Conservation (phyloP, 2,329 filamentous ascomycete genomes). For the Aspergillus sp. region DNA sequence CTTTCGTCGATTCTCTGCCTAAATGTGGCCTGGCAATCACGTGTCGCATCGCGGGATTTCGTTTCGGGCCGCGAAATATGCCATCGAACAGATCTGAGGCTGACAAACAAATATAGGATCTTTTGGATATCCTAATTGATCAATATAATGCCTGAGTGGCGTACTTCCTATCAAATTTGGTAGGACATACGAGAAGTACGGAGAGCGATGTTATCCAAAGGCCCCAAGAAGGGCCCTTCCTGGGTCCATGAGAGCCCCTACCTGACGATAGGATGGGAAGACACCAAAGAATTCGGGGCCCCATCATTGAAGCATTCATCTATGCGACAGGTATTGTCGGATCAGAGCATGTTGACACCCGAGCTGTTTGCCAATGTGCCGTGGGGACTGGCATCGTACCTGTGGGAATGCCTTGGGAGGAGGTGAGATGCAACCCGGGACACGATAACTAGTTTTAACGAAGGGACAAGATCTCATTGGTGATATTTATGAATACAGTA, state of each 20-base stretch:
- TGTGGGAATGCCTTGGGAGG: slow-evolving; percentile 32
- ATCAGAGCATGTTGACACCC: slow-evolving; percentile 30
- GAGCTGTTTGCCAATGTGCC: slow-evolving; percentile 31
- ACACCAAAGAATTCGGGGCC: slow-evolving; percentile 18
- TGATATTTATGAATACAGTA: slow-evolving; percentile 12
- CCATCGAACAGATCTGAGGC: not conserved
- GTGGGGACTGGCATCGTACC: slow-evolving; percentile 31
- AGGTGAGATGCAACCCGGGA: slow-evolving; percentile 20
- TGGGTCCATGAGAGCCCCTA: slow-evolving; percentile 36
- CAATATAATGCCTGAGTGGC: too few relatives aligned
- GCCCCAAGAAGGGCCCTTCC: slow-evolving; percentile 15
- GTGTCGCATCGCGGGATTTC: not conserved
- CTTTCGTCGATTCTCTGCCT: too few relatives aligned
- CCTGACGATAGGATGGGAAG: slow-evolving; percentile 20
- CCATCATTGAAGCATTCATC: slow-evolving; percentile 28
- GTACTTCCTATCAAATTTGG: too few relatives aligned
- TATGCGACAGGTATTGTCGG: slow-evolving; percentile 22
- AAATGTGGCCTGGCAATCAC: not conserved
- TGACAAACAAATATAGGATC: not conserved
- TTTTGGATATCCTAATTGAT: too few relatives aligned
- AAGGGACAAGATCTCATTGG: not conserved
- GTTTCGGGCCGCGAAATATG: too few relatives aligned
- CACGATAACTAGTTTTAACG: too few relatives aligned
- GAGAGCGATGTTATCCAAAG: not conserved
- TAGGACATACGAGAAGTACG: too few relatives aligned